Base-by-base conservation (phyloP, 106 monocot genomes). In the Dioscorea zingiberensis region DNA sequence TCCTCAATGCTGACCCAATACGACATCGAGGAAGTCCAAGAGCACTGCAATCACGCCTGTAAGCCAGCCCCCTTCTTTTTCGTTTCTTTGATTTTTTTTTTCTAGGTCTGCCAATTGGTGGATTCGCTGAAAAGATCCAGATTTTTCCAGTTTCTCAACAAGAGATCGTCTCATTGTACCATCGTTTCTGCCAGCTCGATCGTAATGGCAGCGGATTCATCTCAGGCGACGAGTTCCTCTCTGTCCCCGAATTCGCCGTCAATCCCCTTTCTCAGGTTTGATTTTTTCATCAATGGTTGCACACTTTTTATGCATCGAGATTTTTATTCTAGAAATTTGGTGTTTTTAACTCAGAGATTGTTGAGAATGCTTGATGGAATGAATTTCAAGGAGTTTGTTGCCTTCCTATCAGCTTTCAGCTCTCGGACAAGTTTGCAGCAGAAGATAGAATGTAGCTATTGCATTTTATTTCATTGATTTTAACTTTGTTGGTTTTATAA, bases 11-110 rank as follows among this genome's bases (percentile, higher is more conserved):
- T 93, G 57, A 93, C 94, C 19, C 94, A 90, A 53, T 94, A 94
- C 80, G 94, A 94, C 80, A 90, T 94, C 70, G 94, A 94, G 70
- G 90, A 94, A 60, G 82, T 94, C 67, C 90, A 94, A 61, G 87
- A 94, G 69, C 77, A 94, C 70, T 90, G 90, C 80, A 75, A 76
- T 58, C 74, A 90, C 81, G 74, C 77, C 48, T 94, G 93, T 94
- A 44, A 74, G 54, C n/a, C n/a, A 74, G 54, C 47, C 48, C 19
- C 27, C 27, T 23, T 47, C 27, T 38, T 7, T 32, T 66, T 6
- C 26, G 62, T n/a, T 16, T 71, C n/a, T 38, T 38, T 38, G 38
- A n/a, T n/a, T 6, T 8, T 38, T 10, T 38, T 10, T 38, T 38
- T 38, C 38, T 38, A 38, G 3, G 38, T 6, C 38, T 38, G 38